These are phyloP conservation scores for Parastagonospora avenae DNA, from an alignment of 2,329 filamentous ascomycete species.

Conservation along the genomic window DNA sequence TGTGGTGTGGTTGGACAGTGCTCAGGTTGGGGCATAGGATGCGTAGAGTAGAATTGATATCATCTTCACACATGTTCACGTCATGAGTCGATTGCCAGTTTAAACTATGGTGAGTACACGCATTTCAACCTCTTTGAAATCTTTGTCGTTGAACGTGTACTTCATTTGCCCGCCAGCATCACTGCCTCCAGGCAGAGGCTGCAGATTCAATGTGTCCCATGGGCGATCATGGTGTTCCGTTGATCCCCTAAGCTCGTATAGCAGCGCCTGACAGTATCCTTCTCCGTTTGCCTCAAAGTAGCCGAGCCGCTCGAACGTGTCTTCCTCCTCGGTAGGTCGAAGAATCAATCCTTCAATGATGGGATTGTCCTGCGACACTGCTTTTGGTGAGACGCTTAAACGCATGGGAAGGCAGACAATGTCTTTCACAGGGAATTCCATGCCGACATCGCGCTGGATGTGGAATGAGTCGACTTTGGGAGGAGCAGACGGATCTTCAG, in stretches of 20 bases:
- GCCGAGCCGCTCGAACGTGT: neutral
- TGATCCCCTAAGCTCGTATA: neutral
- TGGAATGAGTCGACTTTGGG: neutral
- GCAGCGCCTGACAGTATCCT: neutral
- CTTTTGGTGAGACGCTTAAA: neutral
- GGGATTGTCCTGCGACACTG: neutral
- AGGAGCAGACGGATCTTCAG: neutral
- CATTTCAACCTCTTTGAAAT: neutral
- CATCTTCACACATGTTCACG: too few species aligned
- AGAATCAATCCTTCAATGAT: slow-evolving; percentile 2
- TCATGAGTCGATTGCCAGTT: too few species aligned
- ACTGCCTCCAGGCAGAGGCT: neutral
- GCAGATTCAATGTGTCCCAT: neutral
- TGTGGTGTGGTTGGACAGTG: slow-evolving; percentile 39
- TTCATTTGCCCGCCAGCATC: neutral
- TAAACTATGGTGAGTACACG: neutral
- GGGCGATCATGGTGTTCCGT: neutral
- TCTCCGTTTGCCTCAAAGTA: slow-evolving; percentile 1
- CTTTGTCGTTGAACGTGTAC: neutral
- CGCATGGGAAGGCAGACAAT: slow-evolving; percentile 2
- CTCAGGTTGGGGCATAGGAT: slow-evolving; percentile 5
- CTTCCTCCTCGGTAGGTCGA: neutral
- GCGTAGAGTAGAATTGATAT: too few species aligned
- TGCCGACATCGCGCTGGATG: neutral
- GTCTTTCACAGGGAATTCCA: neutral